Conservation (phyloP, 345 rosid genomes). For the Linum lewisii region DNA sequence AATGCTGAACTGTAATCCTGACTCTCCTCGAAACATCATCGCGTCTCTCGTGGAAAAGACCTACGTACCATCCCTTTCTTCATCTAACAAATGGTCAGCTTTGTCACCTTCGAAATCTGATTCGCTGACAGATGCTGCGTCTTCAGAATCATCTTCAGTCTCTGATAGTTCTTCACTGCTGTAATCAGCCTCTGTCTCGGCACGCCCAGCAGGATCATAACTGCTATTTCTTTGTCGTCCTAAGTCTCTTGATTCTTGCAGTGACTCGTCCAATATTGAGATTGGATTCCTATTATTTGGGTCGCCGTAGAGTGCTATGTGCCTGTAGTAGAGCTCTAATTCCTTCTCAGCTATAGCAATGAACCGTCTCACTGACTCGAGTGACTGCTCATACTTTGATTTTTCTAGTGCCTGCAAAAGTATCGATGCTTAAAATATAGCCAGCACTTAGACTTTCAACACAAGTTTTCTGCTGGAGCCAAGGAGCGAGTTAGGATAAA, state of each 20-base stretch:
- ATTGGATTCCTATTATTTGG: conserved; percentile 46
- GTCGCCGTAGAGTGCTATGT: conserved; percentile 64
- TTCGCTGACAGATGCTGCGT: conserved; percentile 16
- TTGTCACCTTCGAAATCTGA: conserved; percentile 17
- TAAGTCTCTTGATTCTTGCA: conserved; percentile 20
- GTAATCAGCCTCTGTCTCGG: conserved; percentile 24
- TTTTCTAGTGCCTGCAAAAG: conserved; percentile 71
- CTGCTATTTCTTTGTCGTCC: conserved; percentile 15
- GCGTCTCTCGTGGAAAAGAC: too few species aligned
- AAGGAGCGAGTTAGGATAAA: too few species aligned
- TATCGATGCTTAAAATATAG: too few species aligned
- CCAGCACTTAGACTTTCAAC: too few species aligned
- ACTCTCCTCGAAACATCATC: too few species aligned
- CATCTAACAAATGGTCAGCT: too few species aligned
- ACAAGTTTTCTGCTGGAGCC: too few species aligned
- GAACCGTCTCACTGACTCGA: conserved; percentile 68
- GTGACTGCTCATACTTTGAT: conserved; percentile 85
- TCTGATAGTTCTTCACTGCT: conserved; percentile 19
- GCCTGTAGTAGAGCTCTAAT: conserved; percentile 67
- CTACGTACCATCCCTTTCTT: too few species aligned
- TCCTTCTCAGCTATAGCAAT: conserved; percentile 74
- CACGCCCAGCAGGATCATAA: conserved; percentile 14
- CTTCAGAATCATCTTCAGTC: conserved; percentile 24
- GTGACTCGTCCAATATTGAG: conserved; percentile 36
- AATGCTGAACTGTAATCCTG: too few species aligned